Conservation (phyloP, 139 green algal genomes). For the Chlamydomonas urium region DNA sequence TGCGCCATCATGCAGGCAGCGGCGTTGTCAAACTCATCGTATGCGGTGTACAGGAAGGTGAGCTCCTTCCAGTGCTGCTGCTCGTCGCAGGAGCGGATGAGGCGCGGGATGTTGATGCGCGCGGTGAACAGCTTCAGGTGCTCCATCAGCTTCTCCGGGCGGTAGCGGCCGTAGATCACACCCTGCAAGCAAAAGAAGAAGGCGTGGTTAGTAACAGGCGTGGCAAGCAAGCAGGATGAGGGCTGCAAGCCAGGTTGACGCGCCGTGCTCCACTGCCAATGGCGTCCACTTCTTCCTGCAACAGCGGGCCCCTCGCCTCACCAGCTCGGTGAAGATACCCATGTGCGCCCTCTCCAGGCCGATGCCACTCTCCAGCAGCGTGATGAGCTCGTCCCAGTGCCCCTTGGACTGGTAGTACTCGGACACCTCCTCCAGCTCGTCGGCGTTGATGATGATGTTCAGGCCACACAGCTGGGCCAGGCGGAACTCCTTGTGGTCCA, state of each 20-base stretch:
- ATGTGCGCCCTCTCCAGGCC: conserved; percentile 98
- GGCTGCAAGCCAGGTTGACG: background rate
- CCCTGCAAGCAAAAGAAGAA: no score
- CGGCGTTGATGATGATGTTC: conserved; percentile 98
- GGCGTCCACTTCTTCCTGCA: no score
- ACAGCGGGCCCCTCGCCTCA: no score
- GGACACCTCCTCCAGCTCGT: conserved; percentile 94
- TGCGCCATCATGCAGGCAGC: conserved; percentile 85
- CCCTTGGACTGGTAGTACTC: conserved; percentile 90
- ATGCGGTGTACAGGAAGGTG: conserved; percentile 92
- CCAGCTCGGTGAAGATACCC: conserved; percentile 99
- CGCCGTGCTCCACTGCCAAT: no score
- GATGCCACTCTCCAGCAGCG: conserved; percentile 93
- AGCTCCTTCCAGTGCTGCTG: conserved; percentile 96
- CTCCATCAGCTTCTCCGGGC: conserved; percentile 93
- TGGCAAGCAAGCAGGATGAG: no score
- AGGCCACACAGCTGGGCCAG: conserved; percentile 93
- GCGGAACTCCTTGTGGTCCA: conserved; percentile 86
- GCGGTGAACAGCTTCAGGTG: conserved; percentile 98
- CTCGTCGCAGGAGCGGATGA: conserved; percentile 87
- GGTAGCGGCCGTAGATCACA: conserved; percentile 67
- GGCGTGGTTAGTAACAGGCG: no score
- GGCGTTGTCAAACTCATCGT: conserved; percentile 99
- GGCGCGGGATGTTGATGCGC: conserved; percentile 95
- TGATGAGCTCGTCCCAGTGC: conserved; percentile 91